phyloP scores from a whole-genome alignment of 495 filamentous ascomycete species.

The Penicillium argentinense region DNA sequence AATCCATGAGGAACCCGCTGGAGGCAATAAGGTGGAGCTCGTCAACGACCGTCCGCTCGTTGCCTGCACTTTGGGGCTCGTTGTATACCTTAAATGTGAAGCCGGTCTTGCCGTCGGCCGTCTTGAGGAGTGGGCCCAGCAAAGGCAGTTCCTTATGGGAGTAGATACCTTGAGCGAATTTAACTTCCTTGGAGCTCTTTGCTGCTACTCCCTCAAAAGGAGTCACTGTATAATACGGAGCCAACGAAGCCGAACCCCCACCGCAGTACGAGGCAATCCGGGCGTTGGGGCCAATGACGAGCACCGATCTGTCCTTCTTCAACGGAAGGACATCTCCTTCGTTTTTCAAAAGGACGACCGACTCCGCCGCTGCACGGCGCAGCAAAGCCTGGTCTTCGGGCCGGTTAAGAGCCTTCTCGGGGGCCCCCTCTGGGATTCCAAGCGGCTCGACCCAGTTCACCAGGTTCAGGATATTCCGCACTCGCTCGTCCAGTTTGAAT shows the following conservation, averaged over 20 bases:
- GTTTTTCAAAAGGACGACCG: conserved; percentile 79
- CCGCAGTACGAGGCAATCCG: conserved; percentile 75
- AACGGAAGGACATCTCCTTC: conserved; percentile 64
- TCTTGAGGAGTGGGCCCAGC: conserved; percentile 51
- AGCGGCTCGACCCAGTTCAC: conserved; percentile 62
- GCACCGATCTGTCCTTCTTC: conserved; percentile 59
- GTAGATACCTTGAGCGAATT: conserved; percentile 52
- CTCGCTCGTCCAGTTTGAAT: conserved; percentile 61
- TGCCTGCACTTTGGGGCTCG: conserved; percentile 44
- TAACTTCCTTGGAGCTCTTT: conserved; percentile 50
- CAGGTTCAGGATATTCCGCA: conserved; percentile 60
- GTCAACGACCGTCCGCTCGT: conserved; percentile 52
- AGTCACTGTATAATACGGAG: conserved; percentile 74
- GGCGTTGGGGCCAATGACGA: conserved; percentile 80
- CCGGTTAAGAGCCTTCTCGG: conserved; percentile 63
- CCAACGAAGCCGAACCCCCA: conserved; percentile 76
- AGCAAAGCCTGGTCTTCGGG: conserved; percentile 66
- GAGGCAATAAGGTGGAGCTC: conserved; percentile 54
- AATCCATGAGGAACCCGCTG: conserved; percentile 61
- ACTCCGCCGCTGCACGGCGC: conserved; percentile 65
- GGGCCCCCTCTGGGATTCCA: conserved; percentile 58
- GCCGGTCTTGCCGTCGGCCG: conserved; percentile 48
- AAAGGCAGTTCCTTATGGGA: conserved; percentile 61
- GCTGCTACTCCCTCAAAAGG: conserved; percentile 66
- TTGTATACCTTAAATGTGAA: conserved; percentile 62